Evolutionary conservation across 2,329 filamentous ascomycete genomes (phyloP).

Genomic region (Botryotinia calthae): DNA sequence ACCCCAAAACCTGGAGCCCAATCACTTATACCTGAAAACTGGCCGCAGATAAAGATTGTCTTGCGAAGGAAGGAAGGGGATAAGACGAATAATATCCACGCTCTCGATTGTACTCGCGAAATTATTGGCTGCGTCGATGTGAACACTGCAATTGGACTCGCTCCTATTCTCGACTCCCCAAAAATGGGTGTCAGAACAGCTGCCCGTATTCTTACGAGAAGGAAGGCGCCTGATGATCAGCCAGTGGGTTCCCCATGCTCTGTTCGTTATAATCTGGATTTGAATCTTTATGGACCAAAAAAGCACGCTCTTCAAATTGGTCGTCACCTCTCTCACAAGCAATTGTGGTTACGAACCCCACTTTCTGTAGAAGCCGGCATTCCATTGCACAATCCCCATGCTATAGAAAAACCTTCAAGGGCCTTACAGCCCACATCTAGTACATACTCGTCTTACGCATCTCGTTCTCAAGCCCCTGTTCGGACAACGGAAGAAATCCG

Average conservation of each 20-base stretch:
- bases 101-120: slow-evolving; percentile 67
- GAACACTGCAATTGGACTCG: slow-evolving; percentile 64
- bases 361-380: slow-evolving; percentile 65
- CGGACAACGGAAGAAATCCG: slow-evolving; percentile 84
- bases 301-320: slow-evolving; percentile 66
- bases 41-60: slow-evolving; percentile 72
- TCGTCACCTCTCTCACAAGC: slow-evolving; percentile 61
- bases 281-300: slow-evolving; percentile 77
- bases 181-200: slow-evolving; percentile 64
- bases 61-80: slow-evolving; percentile 60
- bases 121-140: slow-evolving; percentile 76
- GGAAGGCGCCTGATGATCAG: slow-evolving; percentile 58
- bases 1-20: slow-evolving; percentile 62
- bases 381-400: slow-evolving; percentile 74
- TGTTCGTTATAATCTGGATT: slow-evolving; percentile 58
- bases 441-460: slow-evolving; percentile 40
- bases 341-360: slow-evolving; percentile 66
- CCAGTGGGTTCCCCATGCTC: slow-evolving; percentile 61
- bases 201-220: slow-evolving; percentile 67
- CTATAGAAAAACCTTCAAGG: slow-evolving; percentile 31
- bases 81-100: slow-evolving; percentile 60
- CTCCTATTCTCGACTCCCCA: slow-evolving; percentile 66
- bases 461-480: slow-evolving; percentile 37
- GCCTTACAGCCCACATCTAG: slow-evolving; percentile 30
- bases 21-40: slow-evolving; percentile 56